phyloP scores from a whole-genome alignment of 106 monocot genomes.

The Acorus gramineus region DNA sequence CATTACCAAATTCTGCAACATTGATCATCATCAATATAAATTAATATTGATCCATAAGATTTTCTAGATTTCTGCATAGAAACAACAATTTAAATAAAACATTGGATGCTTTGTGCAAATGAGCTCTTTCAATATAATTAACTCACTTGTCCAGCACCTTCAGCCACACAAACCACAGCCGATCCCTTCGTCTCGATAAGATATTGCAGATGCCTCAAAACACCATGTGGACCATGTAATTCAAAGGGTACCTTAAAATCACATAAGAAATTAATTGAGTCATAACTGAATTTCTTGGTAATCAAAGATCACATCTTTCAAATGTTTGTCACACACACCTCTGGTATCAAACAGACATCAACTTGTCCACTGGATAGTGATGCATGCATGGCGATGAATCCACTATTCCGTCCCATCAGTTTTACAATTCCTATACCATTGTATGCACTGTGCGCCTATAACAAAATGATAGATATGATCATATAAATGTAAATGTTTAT shows the following conservation, averaged over 20 bases:
- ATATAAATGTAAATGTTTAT: no score
- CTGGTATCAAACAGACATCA: slow-evolving; percentile 50
- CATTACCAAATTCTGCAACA: slow-evolving; percentile 31
- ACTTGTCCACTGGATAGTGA: slow-evolving; percentile 55
- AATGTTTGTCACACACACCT: slow-evolving; percentile 21
- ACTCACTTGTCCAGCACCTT: slow-evolving; percentile 62
- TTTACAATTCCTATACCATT: slow-evolving; percentile 59
- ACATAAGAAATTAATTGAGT: neutral
- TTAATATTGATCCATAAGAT: no score
- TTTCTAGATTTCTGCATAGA: no score
- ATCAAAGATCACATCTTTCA: neutral
- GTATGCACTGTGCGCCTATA: slow-evolving; percentile 47
- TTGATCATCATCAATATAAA: no score
- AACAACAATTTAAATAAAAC: no score
- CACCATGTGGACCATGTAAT: slow-evolving; percentile 44
- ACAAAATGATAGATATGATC: no score
- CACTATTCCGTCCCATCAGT: slow-evolving; percentile 54
- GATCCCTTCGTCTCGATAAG: slow-evolving; percentile 40
- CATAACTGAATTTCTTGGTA: neutral
- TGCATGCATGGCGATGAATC: slow-evolving; percentile 62
- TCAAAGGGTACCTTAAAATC: slow-evolving; percentile 39
- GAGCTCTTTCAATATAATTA: no score
- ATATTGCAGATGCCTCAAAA: slow-evolving; percentile 35
- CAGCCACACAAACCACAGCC: slow-evolving; percentile 52
- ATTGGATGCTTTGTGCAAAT: no score